phyloP scores from a whole-genome alignment of 305 asterid species.

The Plantago lanceolata region DNA sequence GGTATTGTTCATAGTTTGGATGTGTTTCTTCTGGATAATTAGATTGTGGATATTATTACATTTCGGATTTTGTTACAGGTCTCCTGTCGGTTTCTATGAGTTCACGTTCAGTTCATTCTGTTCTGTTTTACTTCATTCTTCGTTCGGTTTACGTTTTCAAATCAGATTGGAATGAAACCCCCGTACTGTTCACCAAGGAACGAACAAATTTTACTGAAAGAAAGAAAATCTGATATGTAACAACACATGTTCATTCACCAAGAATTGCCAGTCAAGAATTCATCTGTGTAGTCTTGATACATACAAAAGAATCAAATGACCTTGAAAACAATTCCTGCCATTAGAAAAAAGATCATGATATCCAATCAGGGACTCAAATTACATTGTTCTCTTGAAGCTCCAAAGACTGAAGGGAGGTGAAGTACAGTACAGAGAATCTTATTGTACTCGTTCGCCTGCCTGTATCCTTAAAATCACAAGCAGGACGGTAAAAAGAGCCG shows the following conservation, averaged over 20 bases:
- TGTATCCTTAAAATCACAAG: conserved; percentile 30
- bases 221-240: conserved; percentile 10
- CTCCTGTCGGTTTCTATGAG: too few species aligned
- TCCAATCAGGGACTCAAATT: conserved; percentile 3
- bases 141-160: neutral
- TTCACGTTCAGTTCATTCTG: neutral
- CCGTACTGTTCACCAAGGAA: too few species aligned
- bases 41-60: conserved; percentile 31
- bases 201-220: neutral
- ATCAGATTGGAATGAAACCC: neutral
- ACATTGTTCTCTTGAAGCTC: conserved; percentile 6
- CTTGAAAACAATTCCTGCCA: conserved; percentile 37
- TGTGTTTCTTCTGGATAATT: conserved; percentile 24
- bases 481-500: conserved; percentile 68
- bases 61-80: conserved; percentile 8
- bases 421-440: neutral
- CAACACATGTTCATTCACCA: conserved; percentile 27
- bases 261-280: conserved; percentile 40
- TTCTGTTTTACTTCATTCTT: neutral
- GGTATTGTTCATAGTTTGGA: conserved; percentile 26
- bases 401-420: neutral
- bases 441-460: neutral
- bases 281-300: conserved; percentile 29
- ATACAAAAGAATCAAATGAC: conserved; percentile 41
- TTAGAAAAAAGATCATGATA: neutral